Evolutionary conservation across 768 basidiomycete species (phyloP).

Genomic region (Agaricus blazei): DNA sequence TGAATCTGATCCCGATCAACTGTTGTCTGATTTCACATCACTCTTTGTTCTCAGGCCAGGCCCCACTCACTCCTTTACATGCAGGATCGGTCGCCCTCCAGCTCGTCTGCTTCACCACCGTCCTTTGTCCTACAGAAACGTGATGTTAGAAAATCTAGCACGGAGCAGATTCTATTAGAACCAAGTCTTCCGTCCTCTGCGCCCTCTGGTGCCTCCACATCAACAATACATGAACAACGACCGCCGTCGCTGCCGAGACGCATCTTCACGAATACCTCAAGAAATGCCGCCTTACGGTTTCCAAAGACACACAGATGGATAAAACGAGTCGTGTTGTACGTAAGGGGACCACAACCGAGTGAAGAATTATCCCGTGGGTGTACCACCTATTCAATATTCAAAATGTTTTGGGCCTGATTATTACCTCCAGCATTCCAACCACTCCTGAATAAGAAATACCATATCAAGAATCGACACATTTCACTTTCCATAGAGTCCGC

Average conservation of each 20-base stretch:
- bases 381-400: background rate
- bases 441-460: conserved; percentile 45
- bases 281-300: conserved; percentile 14
- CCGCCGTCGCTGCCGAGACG: conserved; percentile 11
- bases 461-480: conserved; percentile 29
- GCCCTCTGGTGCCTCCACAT: conserved; percentile 13
- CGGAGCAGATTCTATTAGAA: conserved; percentile 8
- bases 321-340: conserved; percentile 22
- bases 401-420: conserved; percentile 2
- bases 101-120: conserved; percentile 3
- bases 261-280: conserved; percentile 15
- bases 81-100: conserved; percentile 1
- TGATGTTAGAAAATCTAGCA: background rate
- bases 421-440: conserved; percentile 44
- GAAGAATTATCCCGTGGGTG: conserved; percentile 42
- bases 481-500: conserved; percentile 49
- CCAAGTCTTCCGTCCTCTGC: conserved; percentile 9
- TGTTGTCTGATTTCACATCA: background rate
- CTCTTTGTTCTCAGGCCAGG: background rate
- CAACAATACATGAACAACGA: background rate
- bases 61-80: background rate
- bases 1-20: background rate
- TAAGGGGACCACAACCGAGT: conserved; percentile 60
- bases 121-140: conserved; percentile 5
- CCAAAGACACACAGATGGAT: conserved; percentile 17